Evolutionary conservation across 352 stramenopile species (phyloP).

Genomic region (Phytophthora kernoviae): DNA sequence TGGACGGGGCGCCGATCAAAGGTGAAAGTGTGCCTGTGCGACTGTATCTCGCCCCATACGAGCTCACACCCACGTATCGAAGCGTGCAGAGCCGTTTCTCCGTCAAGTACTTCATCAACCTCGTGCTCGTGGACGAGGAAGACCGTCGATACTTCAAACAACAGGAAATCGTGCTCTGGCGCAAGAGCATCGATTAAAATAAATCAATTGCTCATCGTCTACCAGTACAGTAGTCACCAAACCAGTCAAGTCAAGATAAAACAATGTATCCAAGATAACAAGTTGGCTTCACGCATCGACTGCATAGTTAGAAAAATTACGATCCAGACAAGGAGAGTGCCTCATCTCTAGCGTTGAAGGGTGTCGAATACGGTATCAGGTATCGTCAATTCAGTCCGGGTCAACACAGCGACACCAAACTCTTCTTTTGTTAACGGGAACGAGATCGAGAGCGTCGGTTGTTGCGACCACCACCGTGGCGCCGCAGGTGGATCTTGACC

Average conservation of each 20-base stretch:
- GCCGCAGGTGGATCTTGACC: slow-evolving; percentile 8
- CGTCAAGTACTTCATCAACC: slow-evolving; percentile 97
- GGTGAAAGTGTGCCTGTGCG: slow-evolving; percentile 97
- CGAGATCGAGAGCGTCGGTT: slow-evolving; percentile 41
- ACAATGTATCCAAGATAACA: too few relatives aligned
- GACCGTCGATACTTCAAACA: slow-evolving; percentile 99
- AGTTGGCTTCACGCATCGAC: slow-evolving; percentile 12
- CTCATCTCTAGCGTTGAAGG: slow-evolving; percentile 8
- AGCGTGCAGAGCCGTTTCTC: slow-evolving; percentile 93
- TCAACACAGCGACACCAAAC: slow-evolving; percentile 9
- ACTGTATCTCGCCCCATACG: slow-evolving; percentile 92
- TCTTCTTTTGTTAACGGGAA: slow-evolving; percentile 31
- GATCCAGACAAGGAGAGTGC: slow-evolving; percentile 1
- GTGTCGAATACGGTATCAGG: slow-evolving; percentile 20
- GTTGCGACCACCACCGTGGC: slow-evolving; percentile 21
- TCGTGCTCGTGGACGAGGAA: slow-evolving; percentile 99
- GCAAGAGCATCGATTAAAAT: slow-evolving; percentile 54
- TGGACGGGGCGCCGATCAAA: slow-evolving; percentile 98
- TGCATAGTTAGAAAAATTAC: slow-evolving; percentile 18
- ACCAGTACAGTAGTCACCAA: too few relatives aligned
- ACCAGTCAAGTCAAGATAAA: slow-evolving; percentile 11
- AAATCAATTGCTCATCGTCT: background rate
- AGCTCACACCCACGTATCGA: slow-evolving; percentile 91
- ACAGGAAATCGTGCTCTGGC: slow-evolving; percentile 98
- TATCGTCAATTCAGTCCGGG: background rate